Conservation (phyloP, 176 grass and related monocot genomes). For the Triticum urartu region DNA sequence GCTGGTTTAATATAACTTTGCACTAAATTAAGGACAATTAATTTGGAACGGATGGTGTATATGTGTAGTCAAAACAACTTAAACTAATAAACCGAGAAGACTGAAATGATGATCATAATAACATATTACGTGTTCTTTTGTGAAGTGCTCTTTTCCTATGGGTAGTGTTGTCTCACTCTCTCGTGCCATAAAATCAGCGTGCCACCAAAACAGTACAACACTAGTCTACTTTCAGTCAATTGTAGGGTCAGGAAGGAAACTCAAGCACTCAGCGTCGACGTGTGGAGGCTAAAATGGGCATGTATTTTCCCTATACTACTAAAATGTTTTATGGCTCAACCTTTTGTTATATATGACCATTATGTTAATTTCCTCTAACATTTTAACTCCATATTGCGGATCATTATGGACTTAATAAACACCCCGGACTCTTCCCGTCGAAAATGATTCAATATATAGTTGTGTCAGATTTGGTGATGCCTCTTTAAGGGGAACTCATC, state of each 20-base stretch:
- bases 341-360: neutral
- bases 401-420: neutral
- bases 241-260: too few relatives aligned
- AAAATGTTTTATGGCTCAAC: neutral
- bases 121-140: too few relatives aligned
- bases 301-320: neutral
- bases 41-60: too few relatives aligned
- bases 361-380: neutral
- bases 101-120: too few relatives aligned
- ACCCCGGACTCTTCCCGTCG: neutral
- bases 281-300: neutral
- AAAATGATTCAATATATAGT: constrained; percentile 5
- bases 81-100: too few relatives aligned
- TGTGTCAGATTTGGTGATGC: constrained; percentile 42
- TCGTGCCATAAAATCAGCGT: neutral
- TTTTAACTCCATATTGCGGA: neutral
- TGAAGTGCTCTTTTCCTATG: too few relatives aligned
- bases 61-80: too few relatives aligned
- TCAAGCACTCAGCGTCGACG: neutral
- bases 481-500: constrained; percentile 56
- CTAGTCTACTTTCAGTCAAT: too few relatives aligned
- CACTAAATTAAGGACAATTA: too few relatives aligned
- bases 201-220: too few relatives aligned
- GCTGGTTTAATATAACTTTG: too few relatives aligned
- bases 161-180: neutral